Evolutionary conservation across 148 eudicot species (phyloP), one percentile per base, ranked within the genome.

Genomic region (Cornus kousa): DNA sequence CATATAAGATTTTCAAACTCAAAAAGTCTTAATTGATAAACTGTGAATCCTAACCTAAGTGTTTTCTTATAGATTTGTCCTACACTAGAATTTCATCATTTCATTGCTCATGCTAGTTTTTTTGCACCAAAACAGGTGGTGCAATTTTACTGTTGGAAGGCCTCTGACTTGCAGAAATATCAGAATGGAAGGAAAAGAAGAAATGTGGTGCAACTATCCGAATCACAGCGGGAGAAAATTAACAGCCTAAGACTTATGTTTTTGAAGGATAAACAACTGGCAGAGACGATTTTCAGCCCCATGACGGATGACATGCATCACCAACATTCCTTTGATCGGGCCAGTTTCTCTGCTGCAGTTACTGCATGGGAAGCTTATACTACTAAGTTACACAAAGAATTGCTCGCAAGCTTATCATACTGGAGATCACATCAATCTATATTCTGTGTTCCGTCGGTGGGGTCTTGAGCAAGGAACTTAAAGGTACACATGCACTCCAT

Each of bases 61-160:
- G 7, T 1, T 60, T 60, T 12, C 22, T 60, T 4, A 60, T 3
- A 60, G 20, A 20, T n/a, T 62, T 62, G 22, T 19, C 24, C 23
- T 13, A 20, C 9, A 2, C 66, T 62, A 5, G 66, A 53, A 53
- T 19, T 62, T 62, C 7, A 20, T 17, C 23, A 62, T n/a, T 62
- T 17, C 20, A 17, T 17, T 62, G 66, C 9, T 19, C 7, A 62
- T 20, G 0, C 66, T 62, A 43, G 22, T 12, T 69, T 68, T 80
- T 50, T 22, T 60, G 67, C 64, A 23, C 69, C n/a, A 72, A 46
- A 78, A 75, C 88, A 95, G 97, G 97, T 83, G 39, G 91, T 96
- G 79, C 98, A 90, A 75, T 93, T 93, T 79, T 92, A 87, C 80
- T 19, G 60, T 70, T 93, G 97, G 98, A 92, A 87, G 80, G 80